Conservation (phyloP, 129 eudicot species). For the Tanacetum coccineum region DNA sequence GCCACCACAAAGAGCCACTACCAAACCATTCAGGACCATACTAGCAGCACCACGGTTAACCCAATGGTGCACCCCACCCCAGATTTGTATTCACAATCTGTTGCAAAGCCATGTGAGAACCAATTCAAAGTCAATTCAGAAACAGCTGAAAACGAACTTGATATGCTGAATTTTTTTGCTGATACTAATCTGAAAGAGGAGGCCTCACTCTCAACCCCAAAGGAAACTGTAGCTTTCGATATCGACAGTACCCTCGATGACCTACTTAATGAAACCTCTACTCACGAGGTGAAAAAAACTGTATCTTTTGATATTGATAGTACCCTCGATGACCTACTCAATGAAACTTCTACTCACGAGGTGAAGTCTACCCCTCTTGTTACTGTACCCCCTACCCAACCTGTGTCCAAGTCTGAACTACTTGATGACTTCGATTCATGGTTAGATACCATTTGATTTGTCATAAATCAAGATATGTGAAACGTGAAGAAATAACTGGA, state of each 20-base stretch:
- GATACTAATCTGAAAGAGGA: constrained; percentile 34
- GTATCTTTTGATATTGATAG: neutral
- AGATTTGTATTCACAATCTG: constrained; percentile 12
- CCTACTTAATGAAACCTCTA: constrained; percentile 54
- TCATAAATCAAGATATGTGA: neutral
- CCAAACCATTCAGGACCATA: constrained; percentile 8
- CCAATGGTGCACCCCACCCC: constrained; percentile 11
- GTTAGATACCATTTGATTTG: constrained; percentile 63
- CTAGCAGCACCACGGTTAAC: constrained; percentile 15
- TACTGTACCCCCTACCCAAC: neutral
- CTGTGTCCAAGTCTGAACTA: constrained; percentile 39
- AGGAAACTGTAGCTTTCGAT: constrained; percentile 21
- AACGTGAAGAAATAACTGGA: neutral
- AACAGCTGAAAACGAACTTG: constrained; percentile 76
- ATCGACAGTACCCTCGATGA: constrained; percentile 57
- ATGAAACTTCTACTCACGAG: constrained; percentile 13
- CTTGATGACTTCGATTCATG: constrained; percentile 91
- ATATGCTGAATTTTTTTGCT: constrained; percentile 61
- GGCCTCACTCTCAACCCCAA: constrained; percentile 10
- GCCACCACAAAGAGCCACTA: constrained; percentile 16
- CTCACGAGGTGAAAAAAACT: neutral
- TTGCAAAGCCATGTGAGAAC: neutral
- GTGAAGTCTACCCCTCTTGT: constrained; percentile 21
- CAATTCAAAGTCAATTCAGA: constrained; percentile 18
- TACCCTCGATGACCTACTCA: neutral